Evolutionary conservation across 2,329 filamentous ascomycete genomes (phyloP).

Genomic region (Apiospora pterosperma): DNA sequence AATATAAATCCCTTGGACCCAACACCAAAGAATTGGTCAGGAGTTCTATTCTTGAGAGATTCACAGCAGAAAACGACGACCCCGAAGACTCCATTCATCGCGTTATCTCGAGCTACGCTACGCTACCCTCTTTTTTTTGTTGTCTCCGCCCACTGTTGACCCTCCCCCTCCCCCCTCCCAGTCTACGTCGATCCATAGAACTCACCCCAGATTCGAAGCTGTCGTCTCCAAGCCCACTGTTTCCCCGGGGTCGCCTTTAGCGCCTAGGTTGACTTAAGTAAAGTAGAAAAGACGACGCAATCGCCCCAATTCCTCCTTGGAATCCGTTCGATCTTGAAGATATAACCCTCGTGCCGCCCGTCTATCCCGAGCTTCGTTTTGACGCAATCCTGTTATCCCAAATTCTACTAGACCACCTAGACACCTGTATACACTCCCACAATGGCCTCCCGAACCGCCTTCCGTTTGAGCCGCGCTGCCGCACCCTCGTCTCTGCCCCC

Average conservation of each 20-base stretch:
- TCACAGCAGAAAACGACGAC: not conserved
- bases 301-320: not conserved
- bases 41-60: not conserved
- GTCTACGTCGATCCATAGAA: not conserved
- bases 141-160: not conserved
- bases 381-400: not conserved
- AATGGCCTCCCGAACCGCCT: conserved; percentile 28
- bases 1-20: not conserved
- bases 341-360: not conserved
- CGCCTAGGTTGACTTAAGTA: not conserved
- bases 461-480: conserved; percentile 26
- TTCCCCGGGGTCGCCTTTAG: not conserved
- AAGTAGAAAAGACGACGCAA: not conserved
- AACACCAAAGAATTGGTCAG: not conserved
- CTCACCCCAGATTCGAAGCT: conserved; percentile 1
- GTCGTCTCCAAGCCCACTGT: not conserved
- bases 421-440: not conserved
- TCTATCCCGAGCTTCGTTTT: not conserved
- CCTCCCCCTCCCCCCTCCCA: not conserved
- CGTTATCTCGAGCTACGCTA: not conserved
- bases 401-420: not conserved
- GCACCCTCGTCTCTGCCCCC: conserved; percentile 22
- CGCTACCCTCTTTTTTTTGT: not conserved
- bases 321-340: not conserved
- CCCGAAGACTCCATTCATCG: not conserved